Conservation (phyloP, 1,284 basidiomycete species). For the Boletus chippewaensis region DNA sequence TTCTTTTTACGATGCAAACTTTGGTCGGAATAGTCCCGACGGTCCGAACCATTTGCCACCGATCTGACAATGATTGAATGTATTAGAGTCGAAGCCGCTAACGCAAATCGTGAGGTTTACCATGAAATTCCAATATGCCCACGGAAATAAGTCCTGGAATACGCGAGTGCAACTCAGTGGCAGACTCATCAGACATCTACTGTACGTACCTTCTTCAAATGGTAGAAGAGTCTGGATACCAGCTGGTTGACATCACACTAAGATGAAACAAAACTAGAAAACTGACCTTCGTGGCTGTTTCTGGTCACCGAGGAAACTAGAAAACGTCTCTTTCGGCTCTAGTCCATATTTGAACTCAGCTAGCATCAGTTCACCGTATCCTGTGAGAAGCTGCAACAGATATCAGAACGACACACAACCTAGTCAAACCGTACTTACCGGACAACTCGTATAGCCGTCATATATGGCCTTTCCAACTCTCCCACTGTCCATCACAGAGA, state of each 20-base stretch:
- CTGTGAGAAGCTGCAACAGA: conserved; percentile 61
- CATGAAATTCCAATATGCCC: conserved; percentile 82
- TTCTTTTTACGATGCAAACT: conserved; percentile 22
- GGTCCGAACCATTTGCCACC: conserved; percentile 66
- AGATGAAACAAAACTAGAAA: not conserved
- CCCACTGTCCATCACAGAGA: conserved; percentile 67
- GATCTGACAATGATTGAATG: conserved; percentile 35
- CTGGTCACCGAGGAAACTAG: conserved; percentile 63
- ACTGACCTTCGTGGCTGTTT: conserved; percentile 53
- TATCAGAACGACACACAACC: conserved; percentile 8
- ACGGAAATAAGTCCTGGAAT: conserved; percentile 75
- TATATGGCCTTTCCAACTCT: conserved; percentile 63
- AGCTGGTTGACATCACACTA: conserved; percentile 4
- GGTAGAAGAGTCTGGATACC: conserved; percentile 66
- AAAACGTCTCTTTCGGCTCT: conserved; percentile 83
- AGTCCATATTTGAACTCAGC: conserved; percentile 89
- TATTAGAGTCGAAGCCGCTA: conserved; percentile 1
- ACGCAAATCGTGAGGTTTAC: conserved; percentile 34
- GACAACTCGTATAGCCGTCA: conserved; percentile 82
- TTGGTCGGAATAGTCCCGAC: conserved; percentile 46
- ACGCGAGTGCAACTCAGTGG: not conserved
- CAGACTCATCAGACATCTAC: not conserved
- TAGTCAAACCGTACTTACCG: conserved; percentile 42
- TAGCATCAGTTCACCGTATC: conserved; percentile 82
- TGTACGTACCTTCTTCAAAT: conserved; percentile 80